Base-by-base conservation (phyloP, 495 filamentous ascomycete species). In the Bacidia rubella region DNA sequence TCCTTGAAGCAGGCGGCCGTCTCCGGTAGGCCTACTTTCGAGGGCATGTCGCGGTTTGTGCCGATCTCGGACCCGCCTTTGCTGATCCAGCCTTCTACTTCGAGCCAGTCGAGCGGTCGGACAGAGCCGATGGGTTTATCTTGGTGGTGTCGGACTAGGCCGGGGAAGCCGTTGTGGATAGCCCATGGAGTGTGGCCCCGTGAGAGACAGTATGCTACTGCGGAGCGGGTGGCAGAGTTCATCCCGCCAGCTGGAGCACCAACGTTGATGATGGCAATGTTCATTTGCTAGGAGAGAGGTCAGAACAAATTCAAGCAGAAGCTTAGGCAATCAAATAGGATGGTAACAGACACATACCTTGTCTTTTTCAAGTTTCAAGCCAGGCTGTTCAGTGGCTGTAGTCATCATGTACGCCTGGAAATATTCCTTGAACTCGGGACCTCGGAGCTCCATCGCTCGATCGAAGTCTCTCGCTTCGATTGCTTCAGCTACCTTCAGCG, bases 221-320 rank as follows among this genome's bases (percentile, higher is more conserved):
- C 92, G 17, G 88, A 92, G 49, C 93, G 82, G 17, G 94, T 94
- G 20, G 93, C 90, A 41, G 90, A 87, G 68, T 99, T 99, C 82
- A 99, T 96, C 63, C 93, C 93, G 61, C 92, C 93, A n/a, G 93
- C 93, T 4, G 93, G 93, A 24, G 93, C 93, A 57, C 93, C 93
- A 52, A 98, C 88, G 61, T 99, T 94, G 63, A 99, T 84, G 56
- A 97, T 90, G 5, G 84, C 92, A 60, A 99, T 87, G 35, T 79
- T 81, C 87, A 96, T 89, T 59, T 81, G 81, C 86, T 93, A 50
- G 10, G 17, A 38, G 5, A 20, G 11, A 54, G 51, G 29, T 12
- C 25, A 2, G 39, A 3, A 29, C 3, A 0, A 12, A 25, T 35
- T 35, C 15, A 5, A 35, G 15, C 15, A 15, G 5, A 7, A 35